Base-by-base conservation (phyloP, 257 asterid species). In the Ajuga chamaepitys region DNA sequence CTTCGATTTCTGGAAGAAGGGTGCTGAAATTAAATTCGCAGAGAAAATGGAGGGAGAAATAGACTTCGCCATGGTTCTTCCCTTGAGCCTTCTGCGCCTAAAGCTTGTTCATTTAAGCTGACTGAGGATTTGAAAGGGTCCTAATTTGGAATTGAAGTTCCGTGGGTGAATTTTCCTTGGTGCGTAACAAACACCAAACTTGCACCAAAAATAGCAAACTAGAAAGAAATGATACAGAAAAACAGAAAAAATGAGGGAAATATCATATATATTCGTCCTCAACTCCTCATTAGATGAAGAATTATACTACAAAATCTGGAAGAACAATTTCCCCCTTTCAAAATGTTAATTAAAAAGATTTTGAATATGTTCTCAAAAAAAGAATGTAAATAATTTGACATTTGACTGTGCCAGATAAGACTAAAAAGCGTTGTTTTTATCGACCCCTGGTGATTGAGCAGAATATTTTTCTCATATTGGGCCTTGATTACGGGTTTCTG, bases 21-120 rank as follows among this genome's bases (percentile, higher is more conserved):
- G 70, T 16, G 82, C 62, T 41, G 83, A 66, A 54, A 53, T 44
- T 26, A 77, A 66, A 56, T 63, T 41, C 75, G 85, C 75, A 34
- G 78, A 75, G 58, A 42, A 34, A 79, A 73, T 42, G 21, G 83
- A 68, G n/a, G 78, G 75, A 56, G 84, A 77, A 56, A 50, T 13
- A 62, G 74, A 70, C 60, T 64, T 46, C 66, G 93, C 84, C 97
- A 91, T 86, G 42, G 30, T 50, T 37, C 40, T 51, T 55, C 11
- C 50, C 46, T 46, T 8, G 24, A 5, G 24, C 37, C 60, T 16
- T n/a, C 7, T 4, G 17, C 14, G 30, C 47, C 68, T 58, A 61
- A 56, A 20, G 37, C 40, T 46, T 55, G 79, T 66, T 62, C 73
- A 67, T 66, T 56, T 48, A 65, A 58, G 62, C 63, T 51, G 77